Conservation (phyloP, 2,329 filamentous ascomycete genomes). For the Aureobasidium zeae region DNA sequence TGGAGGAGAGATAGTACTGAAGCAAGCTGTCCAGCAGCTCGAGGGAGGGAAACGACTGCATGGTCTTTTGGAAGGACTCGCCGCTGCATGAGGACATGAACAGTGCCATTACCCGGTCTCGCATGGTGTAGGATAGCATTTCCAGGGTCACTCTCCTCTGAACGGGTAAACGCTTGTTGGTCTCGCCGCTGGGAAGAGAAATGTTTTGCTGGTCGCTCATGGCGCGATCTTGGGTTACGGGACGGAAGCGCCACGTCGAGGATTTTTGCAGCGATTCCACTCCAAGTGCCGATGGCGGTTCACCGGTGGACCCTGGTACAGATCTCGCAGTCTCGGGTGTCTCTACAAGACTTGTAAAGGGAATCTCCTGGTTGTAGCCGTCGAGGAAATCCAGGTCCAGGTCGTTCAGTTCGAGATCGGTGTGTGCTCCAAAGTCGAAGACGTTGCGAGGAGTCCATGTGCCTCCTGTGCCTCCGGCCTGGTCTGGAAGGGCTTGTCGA, state of each 20-base stretch:
- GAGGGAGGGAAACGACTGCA: constrained; percentile 53
- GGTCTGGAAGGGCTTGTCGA: not conserved
- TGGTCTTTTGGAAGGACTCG: constrained; percentile 42
- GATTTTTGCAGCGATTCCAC: constrained; percentile 32
- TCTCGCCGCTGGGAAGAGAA: constrained; percentile 31
- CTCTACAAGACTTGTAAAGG: constrained; percentile 32
- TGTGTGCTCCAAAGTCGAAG: constrained; percentile 37
- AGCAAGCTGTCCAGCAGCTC: constrained; percentile 53
- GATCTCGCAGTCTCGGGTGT: constrained; percentile 21
- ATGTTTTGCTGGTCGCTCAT: constrained; percentile 32
- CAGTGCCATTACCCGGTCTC: constrained; percentile 55
- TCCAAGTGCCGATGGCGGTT: constrained; percentile 24
- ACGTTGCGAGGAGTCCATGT: constrained; percentile 37
- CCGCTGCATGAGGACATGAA: constrained; percentile 51
- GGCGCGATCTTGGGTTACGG: constrained; percentile 29
- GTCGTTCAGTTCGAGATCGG: constrained; percentile 38
- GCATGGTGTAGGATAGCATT: constrained; percentile 32
- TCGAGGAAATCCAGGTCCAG: constrained; percentile 38
- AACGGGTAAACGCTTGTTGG: constrained; percentile 26
- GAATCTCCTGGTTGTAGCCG: constrained; percentile 37
- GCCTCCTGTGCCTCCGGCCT: constrained; percentile 19
- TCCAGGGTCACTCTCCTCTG: constrained; percentile 36
- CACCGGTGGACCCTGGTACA: constrained; percentile 23
- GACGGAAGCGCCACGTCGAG: constrained; percentile 39
- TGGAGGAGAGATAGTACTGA: constrained; percentile 47